These are phyloP conservation scores for Scleroderma bovista DNA, from an alignment of 768 basidiomycete species.

Conservation along the genomic window DNA sequence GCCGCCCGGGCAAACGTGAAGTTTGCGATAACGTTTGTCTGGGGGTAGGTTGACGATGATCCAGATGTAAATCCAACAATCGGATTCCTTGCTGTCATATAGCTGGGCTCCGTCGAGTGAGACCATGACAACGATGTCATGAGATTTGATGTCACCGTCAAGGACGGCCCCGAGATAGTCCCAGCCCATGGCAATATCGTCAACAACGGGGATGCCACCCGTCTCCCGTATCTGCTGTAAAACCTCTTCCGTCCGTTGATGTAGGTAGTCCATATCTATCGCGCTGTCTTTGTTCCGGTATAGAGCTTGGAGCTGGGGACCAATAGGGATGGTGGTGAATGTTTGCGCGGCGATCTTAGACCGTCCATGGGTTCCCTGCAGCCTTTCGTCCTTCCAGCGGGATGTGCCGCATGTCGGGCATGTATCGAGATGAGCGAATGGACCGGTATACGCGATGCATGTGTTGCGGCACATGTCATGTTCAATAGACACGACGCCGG, in stretches of 20 bases:
- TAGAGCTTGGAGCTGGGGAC: conserved; percentile 40
- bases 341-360: conserved; percentile 26
- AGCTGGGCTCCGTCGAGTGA: conserved; percentile 40
- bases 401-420: conserved; percentile 31
- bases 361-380: neutral
- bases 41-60: conserved; percentile 30
- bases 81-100: conserved; percentile 9
- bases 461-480: conserved; percentile 40
- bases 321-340: conserved; percentile 36
- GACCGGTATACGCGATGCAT: conserved; percentile 38
- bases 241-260: conserved; percentile 6
- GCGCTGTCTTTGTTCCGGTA: conserved; percentile 19
- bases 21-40: conserved; percentile 3
- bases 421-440: conserved; percentile 18
- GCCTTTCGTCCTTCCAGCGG: conserved; percentile 16
- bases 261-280: conserved; percentile 22
- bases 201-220: neutral
- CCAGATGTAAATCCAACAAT: conserved; percentile 35
- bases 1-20: conserved; percentile 8
- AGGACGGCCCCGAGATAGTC: conserved; percentile 7
- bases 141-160: conserved; percentile 3
- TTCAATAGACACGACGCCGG: conserved; percentile 29
- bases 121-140: conserved; percentile 30
- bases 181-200: conserved; percentile 2
- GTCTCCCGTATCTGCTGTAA: conserved; percentile 10